Evolutionary conservation across 2,329 filamentous ascomycete species (phyloP), one percentile per base, ranked within the genome.

Genomic region (Penicillium sp.): DNA sequence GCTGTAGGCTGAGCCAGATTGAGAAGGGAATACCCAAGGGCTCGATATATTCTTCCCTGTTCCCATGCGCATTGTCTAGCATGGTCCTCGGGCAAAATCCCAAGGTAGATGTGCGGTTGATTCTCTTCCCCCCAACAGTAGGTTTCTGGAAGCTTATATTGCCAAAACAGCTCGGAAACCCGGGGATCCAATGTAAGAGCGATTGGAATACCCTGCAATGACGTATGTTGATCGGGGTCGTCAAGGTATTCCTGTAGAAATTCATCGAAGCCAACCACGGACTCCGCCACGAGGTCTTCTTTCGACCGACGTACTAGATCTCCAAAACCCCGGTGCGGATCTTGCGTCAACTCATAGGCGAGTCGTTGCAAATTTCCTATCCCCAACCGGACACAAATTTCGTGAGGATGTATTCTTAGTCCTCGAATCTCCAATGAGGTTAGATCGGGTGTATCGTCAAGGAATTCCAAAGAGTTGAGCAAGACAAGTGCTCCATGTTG

Each of bases 401-500:
- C 62, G 10, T 60, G 49, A 10, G 74, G 62, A 72, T 78, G 59
- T 78, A 82, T 26, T 71, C 71, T 46, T 57, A 66, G 29, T 68
- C 77, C 61, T 61, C 62, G 58, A 47, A 79, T 62, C 55, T 62
- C 59, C 49, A 47, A 50, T 16, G 59, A 42, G 24, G 57, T 19
- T 45, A 63, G 49, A 26, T 63, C 19, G n/a, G 55, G 37, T 1
- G 62, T 35, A 27, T 58, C 55, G 1, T 60, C 53, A 9, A 59
- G 56, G 11, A 72, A 55, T 33, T 84, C 79, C 1, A 93, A 72
- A 48, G 91, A 88, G 55, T 82, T 80, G 29, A 96, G 82, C 55
- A 93, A 87, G 0, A 87, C 78, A 0, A 96, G 85, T 1, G 80
- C 78, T 0, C 88, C 88, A 1, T 81, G 61, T 0, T 69, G 49